phyloP scores from a whole-genome alignment of 192 early-diverging fungal species.

The Gigaspora rosea region DNA sequence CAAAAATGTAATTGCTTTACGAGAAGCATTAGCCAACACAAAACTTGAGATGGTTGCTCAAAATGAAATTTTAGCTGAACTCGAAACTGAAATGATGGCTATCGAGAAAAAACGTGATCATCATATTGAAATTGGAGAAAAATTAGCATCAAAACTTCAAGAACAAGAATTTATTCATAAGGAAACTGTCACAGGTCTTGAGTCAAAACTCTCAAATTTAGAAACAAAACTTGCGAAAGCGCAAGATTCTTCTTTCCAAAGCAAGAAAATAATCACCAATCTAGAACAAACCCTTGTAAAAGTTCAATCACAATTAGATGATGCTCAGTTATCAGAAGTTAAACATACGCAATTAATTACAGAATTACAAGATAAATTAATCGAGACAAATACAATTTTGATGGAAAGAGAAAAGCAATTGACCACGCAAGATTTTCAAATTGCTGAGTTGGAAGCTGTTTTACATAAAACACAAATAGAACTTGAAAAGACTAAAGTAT shows the following conservation, averaged over 20 bases:
- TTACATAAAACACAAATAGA: slow-evolving; percentile 18
- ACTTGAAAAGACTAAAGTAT: neutral
- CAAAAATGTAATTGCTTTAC: slow-evolving; percentile 14
- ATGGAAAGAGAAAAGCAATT: slow-evolving; percentile 19
- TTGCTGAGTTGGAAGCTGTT: slow-evolving; percentile 12
- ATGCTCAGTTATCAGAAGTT: slow-evolving; percentile 3
- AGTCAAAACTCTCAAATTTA: slow-evolving; percentile 9
- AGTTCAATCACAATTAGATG: neutral
- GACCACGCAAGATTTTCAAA: neutral
- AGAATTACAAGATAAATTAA: slow-evolving; percentile 26
- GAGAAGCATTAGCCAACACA: slow-evolving; percentile 14
- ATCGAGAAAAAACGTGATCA: slow-evolving; percentile 27
- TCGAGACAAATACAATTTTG: neutral
- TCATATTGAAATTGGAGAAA: neutral
- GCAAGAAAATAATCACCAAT: neutral
- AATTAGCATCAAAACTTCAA: slow-evolving; percentile 9
- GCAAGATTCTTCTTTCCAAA: neutral
- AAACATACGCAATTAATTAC: neutral
- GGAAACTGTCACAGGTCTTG: slow-evolving; percentile 12
- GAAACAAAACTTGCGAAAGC: slow-evolving; percentile 5
- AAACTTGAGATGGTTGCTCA: slow-evolving; percentile 24
- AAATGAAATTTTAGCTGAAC: slow-evolving; percentile 20
- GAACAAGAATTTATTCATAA: slow-evolving; percentile 16
- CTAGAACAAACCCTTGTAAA: slow-evolving; percentile 8
- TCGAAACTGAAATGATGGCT: slow-evolving; percentile 14